Evolutionary conservation across 345 rosid genomes (phyloP).

Genomic region (Salix suchowensis): DNA sequence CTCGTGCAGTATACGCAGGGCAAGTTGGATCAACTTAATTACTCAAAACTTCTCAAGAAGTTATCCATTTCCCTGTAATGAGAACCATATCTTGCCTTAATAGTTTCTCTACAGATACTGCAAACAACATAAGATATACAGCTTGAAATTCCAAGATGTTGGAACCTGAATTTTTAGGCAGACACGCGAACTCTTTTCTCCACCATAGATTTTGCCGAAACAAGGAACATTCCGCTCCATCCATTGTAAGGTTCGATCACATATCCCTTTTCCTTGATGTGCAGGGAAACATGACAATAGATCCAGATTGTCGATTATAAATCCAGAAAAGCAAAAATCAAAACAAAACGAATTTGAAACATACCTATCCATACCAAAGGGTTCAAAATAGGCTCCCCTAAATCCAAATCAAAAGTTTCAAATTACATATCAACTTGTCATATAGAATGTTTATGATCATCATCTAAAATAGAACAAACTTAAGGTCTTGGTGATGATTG

Average conservation of each 20-base stretch:
- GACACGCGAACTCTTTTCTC: too few relatives aligned
- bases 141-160: too few relatives aligned
- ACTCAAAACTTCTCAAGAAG: slow-evolving; percentile 35
- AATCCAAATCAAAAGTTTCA: not conserved
- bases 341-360: not conserved
- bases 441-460: not conserved
- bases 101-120: slow-evolving; percentile 50
- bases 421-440: not conserved
- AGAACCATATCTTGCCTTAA: slow-evolving; percentile 60
- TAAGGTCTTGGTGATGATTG: not conserved
- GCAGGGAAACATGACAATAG: not conserved
- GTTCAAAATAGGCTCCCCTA: not conserved
- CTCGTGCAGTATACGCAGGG: not conserved
- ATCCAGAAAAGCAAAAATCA: not conserved
- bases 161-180: too few relatives aligned
- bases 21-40: not conserved
- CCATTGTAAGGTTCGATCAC: not conserved
- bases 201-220: not conserved
- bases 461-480: not conserved
- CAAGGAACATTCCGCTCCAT: not conserved
- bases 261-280: not conserved
- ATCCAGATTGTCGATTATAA: not conserved
- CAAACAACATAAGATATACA: too few relatives aligned
- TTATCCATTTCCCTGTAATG: slow-evolving; percentile 50
- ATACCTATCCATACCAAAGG: not conserved